Evolutionary conservation across 1,139 yeast species (phyloP), one percentile per base, ranked within the genome.

Genomic region (Geotrichum aggregatum): DNA sequence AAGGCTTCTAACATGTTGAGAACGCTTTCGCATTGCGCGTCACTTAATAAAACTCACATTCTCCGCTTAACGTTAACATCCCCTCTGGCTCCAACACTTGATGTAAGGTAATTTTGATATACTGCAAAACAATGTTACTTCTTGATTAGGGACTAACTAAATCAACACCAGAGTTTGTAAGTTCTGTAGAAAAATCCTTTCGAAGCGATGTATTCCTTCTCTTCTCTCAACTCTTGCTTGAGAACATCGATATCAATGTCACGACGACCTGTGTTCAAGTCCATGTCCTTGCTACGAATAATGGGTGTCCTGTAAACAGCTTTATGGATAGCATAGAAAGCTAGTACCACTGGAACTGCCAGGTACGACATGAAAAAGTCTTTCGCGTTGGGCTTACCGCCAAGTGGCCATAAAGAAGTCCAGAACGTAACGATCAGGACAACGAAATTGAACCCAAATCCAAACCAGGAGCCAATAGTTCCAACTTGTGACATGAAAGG

Each of bases 351-450:
- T 14, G 79, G 79, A 40, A 74, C 72, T 48, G 84, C 81, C 63
- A 82, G 67, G 65, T 79, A 81, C 49, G 74, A 67, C 65, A 72
- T 70, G 72, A 82, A 82, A 66, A 81, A 82, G 48, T 62, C 63
- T 24, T 63, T 58, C 41, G 72, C 76, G 63, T 51, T 60, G 19
- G 71, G 64, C 10, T 49, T 28, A n/a, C 83, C 85, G 2, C 66
- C 75, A 54, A 84, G 66, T 54, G 95, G 95, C 70, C 73, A 82
- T 47, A 85, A 68, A 3, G 91, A 88, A 52, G 83, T 76, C 91
- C 92, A 84, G 71, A 86, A 83, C 74, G 88, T 95, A 39, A 89
- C 87, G 57, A 83, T 70, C 56, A 87, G 73, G 51, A 88, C 85
- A 58, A 84, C 73, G 33, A 77, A 60, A 66, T 84, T 84, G 61